A percentile compares a stretch with the other conserved stretches of the same genome.
Conservation (phyloP, 2,329 filamentous ascomycete species). For the Penicillium sp. region DNA sequence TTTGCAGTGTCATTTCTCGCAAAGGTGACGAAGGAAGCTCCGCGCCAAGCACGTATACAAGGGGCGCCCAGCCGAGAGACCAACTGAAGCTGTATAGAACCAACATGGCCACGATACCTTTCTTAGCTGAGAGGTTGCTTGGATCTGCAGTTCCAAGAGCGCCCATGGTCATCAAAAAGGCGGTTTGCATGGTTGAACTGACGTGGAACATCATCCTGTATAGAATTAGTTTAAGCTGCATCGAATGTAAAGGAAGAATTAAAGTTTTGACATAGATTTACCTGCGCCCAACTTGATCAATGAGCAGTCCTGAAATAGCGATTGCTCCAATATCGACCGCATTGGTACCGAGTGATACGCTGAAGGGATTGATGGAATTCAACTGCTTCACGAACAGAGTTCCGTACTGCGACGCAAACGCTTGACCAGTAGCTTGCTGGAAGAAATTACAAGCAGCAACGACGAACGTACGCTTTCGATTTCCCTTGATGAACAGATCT, state of each 20-base stretch:
- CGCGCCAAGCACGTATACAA: not conserved
- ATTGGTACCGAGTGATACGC: slow-evolving; percentile 8
- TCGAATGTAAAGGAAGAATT: not conserved
- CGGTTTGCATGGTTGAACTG: slow-evolving; percentile 29
- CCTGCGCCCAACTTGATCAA: slow-evolving; percentile 12
- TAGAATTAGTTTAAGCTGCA: not conserved
- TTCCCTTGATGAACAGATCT: slow-evolving; percentile 19
- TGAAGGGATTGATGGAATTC: slow-evolving; percentile 18
- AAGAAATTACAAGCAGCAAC: slow-evolving; percentile 12
- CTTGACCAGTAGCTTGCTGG: slow-evolving; percentile 14
- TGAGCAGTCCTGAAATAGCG: slow-evolving; percentile 22
- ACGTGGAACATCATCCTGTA: slow-evolving; percentile 11
- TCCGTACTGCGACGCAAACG: slow-evolving; percentile 14
- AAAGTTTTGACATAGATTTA: not conserved
- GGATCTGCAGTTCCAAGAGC: slow-evolving; percentile 28
- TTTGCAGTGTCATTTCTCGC: not conserved
- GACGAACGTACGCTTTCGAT: slow-evolving; percentile 13
- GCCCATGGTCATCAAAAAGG: slow-evolving; percentile 38
- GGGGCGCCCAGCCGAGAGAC: not conserved
- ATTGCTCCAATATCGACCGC: slow-evolving; percentile 11
- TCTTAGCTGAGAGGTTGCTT: not conserved
- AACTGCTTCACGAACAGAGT: slow-evolving; percentile 14
- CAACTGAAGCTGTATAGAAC: not conserved
- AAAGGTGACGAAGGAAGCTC: not conserved
- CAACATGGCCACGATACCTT: not conserved